phyloP scores from a whole-genome alignment of 2,329 filamentous ascomycete genomes.

The Clonostachys solani region DNA sequence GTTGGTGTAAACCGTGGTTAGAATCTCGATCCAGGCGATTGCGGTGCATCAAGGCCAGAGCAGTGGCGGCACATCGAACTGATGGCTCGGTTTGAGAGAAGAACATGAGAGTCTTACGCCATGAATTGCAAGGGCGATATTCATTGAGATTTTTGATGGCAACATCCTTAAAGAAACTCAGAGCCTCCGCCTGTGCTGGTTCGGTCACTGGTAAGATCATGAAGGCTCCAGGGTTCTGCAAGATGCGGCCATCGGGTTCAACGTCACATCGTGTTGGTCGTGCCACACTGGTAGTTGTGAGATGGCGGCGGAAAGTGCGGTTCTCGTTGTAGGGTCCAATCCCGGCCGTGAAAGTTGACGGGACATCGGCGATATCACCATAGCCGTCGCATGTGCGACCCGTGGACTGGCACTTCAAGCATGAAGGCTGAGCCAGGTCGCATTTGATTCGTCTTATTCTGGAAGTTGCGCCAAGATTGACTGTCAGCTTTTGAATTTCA shows the following conservation, averaged over 20 bases:
- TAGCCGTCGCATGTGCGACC: conserved; percentile 31
- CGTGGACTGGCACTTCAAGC: conserved; percentile 27
- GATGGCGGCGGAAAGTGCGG: background rate
- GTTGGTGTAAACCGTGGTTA: background rate
- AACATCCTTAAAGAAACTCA: conserved; percentile 20
- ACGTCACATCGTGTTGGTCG: background rate
- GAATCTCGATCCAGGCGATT: conserved; percentile 12
- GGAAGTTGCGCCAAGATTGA: background rate
- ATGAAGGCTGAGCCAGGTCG: conserved; percentile 24
- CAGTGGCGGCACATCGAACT: conserved; percentile 25
- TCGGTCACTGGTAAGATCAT: conserved; percentile 12
- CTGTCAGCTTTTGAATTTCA: conserved; percentile 7
- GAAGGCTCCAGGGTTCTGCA: conserved; percentile 10
- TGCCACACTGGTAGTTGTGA: background rate
- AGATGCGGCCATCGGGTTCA: conserved; percentile 1
- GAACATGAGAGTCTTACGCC: conserved; percentile 24
- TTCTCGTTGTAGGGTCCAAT: background rate
- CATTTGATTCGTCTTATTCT: conserved; percentile 31
- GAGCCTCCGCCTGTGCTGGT: conserved; percentile 13
- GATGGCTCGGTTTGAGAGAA: conserved; percentile 25
- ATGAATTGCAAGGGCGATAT: conserved; percentile 21
- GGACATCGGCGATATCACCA: conserved; percentile 5
- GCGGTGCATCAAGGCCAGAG: conserved; percentile 19
- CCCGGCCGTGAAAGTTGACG: background rate
- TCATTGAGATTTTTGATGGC: conserved; percentile 19